phyloP scores from a whole-genome alignment of 257 asterid genomes.

The Capsicum chinense region DNA sequence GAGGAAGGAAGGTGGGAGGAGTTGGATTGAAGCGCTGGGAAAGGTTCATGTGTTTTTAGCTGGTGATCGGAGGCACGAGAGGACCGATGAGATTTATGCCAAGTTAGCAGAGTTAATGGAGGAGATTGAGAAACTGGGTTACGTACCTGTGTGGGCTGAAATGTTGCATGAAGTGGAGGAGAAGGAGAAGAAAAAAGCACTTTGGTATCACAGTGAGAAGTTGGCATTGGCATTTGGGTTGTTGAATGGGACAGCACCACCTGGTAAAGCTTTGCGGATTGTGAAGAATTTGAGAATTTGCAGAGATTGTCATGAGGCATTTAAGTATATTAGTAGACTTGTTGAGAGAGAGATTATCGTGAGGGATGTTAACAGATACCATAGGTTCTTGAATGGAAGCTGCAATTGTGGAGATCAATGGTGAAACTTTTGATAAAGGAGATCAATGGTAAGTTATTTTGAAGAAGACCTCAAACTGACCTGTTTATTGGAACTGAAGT shows the following conservation, averaged over 20 bases:
- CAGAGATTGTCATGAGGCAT: conserved; percentile 70
- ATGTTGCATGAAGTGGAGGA: conserved; percentile 54
- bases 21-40: conserved; percentile 78
- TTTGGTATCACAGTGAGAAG: conserved; percentile 72
- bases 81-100: conserved; percentile 60
- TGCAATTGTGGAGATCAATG: conserved; percentile 66
- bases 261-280: conserved; percentile 69
- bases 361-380: conserved; percentile 74
- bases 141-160: conserved; percentile 54
- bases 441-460: conserved; percentile 40
- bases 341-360: conserved; percentile 66
- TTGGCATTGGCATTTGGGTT: conserved; percentile 75
- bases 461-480: neutral
- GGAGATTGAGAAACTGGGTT: conserved; percentile 67
- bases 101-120: conserved; percentile 59
- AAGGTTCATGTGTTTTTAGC: conserved; percentile 64
- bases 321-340: conserved; percentile 63
- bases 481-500: conserved; percentile 5
- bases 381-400: conserved; percentile 65
- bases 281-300: conserved; percentile 76
- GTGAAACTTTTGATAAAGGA: conserved; percentile 26
- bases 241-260: conserved; percentile 62
- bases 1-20: conserved; percentile 69
- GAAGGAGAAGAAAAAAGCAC: conserved; percentile 56
- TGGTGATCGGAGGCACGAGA: conserved; percentile 61